Base-by-base conservation (phyloP, 192 early-diverging fungal genomes). In the Lobosporangium transversale region DNA sequence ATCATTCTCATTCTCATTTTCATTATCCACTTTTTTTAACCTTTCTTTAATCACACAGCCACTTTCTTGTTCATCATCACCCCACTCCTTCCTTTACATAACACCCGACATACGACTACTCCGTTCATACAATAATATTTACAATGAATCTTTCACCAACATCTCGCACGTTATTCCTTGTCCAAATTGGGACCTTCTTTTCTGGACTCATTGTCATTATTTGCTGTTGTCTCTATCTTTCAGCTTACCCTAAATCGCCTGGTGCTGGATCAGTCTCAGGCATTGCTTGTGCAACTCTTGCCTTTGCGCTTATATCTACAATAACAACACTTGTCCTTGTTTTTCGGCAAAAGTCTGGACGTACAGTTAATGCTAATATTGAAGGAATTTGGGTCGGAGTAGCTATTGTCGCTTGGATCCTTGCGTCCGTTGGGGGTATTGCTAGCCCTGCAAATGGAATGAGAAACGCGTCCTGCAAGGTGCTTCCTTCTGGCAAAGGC, bases 91-190 rank as follows among this genome's bases (percentile, higher is more conserved):
- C 11, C 31, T 50, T 18, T 15, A 20, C 44, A 36, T 18, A 26
- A 26, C 42, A 1, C 26, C 45, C 24, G 8, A 24, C 31, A 20
- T 20, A 29, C 20, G 21, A 17, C 48, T 20, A 9, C 37, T 14
- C 11, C 2, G n/a, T n/a, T n/a, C n/a, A n/a, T n/a, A n/a, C n/a
- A n/a, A n/a, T n/a, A n/a, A n/a, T n/a, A n/a, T n/a, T n/a, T n/a
- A n/a, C n/a, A 40, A 76, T 76, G 73, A 67, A 76, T 44, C 35
- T 76, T 36, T 67, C 73, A 5, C 73, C 73, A 1, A 76, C 73
- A 29, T 76, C 73, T 17, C 51, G 73, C 53, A 67, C 65, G n/a
- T 54, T 76, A 35, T 76, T 76, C 59, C 45, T 76, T 21, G 59
- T 67, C 59, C 73, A 76, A 48, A 30, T 67, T 29, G 63, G 64